Conservation (phyloP, 345 rosid species). For the Ceriops tagal region DNA sequence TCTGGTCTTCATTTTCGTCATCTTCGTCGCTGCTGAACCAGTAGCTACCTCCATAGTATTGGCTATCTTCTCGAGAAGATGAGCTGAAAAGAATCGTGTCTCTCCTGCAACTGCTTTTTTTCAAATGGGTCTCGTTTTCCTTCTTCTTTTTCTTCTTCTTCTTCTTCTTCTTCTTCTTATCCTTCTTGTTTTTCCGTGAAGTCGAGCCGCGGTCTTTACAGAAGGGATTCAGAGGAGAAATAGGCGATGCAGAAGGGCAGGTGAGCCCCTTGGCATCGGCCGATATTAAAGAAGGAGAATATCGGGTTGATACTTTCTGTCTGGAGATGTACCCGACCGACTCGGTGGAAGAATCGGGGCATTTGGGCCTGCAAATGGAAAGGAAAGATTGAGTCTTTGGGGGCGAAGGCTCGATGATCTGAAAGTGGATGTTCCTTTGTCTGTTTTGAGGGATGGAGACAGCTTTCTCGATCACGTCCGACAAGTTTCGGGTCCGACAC, state of each 20-base stretch:
- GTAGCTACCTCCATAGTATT: slow-evolving; percentile 30
- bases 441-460: slow-evolving; percentile 25
- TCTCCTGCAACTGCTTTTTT: slow-evolving; percentile 6
- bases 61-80: slow-evolving; percentile 42
- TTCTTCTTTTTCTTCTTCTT: slow-evolving; percentile 16
- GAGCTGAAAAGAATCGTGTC: slow-evolving; percentile 35
- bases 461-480: slow-evolving; percentile 55
- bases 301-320: slow-evolving; percentile 24
- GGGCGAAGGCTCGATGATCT: slow-evolving; percentile 13
- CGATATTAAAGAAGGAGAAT: slow-evolving; percentile 23
- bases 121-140: slow-evolving; percentile 7
- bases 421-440: neutral
- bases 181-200: neutral
- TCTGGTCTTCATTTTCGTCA: neutral
- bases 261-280: slow-evolving; percentile 6
- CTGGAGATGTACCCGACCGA: slow-evolving; percentile 22
- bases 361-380: slow-evolving; percentile 40
- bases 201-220: slow-evolving; percentile 15
- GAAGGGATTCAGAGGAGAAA: slow-evolving; percentile 37
- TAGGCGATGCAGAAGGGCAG: slow-evolving; percentile 41
- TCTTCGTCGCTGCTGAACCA: slow-evolving; percentile 76
- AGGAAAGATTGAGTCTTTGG: slow-evolving; percentile 33
- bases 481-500: slow-evolving; percentile 52
- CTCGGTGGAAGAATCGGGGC: slow-evolving; percentile 18
- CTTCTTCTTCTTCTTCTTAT: too few species aligned